Evolutionary conservation across 345 rosid genomes (phyloP).

Genomic region (Alliaria petiolata): DNA sequence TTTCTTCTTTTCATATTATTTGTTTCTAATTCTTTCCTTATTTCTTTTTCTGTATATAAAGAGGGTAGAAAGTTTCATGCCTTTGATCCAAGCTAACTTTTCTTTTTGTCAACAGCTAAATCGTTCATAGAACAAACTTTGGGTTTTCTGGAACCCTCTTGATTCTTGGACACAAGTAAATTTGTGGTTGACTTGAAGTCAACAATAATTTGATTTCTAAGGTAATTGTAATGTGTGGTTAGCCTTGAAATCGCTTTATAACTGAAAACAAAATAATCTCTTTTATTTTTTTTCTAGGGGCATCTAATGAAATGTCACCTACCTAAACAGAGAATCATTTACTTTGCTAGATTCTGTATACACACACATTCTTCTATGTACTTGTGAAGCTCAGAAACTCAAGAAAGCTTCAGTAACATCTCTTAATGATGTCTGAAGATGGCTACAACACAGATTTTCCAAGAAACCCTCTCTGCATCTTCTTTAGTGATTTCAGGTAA

Average conservation of each 20-base stretch:
- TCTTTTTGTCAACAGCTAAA: not conserved
- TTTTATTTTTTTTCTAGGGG: not conserved
- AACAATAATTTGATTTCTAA: not conserved
- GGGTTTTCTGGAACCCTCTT: slow-evolving; percentile 16
- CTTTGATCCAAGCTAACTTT: not conserved
- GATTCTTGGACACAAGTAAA: not conserved
- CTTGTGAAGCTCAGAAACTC: slow-evolving; percentile 15
- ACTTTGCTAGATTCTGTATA: slow-evolving; percentile 13
- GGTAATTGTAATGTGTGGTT: slow-evolving; percentile 31
- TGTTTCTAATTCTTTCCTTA: not conserved
- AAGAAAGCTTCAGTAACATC: slow-evolving; percentile 19
- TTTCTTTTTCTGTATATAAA: not conserved
- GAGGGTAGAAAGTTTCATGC: not conserved
- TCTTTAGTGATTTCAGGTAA: slow-evolving; percentile 65
- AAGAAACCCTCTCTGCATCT: slow-evolving; percentile 46
- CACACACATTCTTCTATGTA: slow-evolving; percentile 19
- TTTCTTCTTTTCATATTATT: not conserved
- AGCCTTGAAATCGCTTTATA: not conserved
- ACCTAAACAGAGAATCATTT: slow-evolving; percentile 25
- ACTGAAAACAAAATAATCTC: slow-evolving; percentile 5
- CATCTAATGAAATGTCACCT: slow-evolving; percentile 14
- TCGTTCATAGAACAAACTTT: not conserved
- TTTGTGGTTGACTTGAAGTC: slow-evolving; percentile 10
- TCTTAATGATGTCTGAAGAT: slow-evolving; percentile 46
- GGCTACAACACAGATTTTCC: slow-evolving; percentile 30